Conservation (phyloP, 2,329 filamentous ascomycete genomes). For the Calonectria crousiana region DNA sequence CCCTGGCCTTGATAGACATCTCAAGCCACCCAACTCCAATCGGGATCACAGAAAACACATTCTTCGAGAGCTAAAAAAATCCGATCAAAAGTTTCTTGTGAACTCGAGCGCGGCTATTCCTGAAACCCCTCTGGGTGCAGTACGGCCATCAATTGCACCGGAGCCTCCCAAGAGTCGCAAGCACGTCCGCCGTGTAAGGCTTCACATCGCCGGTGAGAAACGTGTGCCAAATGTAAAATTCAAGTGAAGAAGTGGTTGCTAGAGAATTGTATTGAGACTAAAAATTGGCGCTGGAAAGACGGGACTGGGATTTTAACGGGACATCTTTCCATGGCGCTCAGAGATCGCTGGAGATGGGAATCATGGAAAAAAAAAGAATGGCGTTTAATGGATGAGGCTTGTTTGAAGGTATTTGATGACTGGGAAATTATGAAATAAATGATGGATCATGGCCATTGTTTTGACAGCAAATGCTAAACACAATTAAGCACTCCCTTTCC, state of each 20-base stretch:
- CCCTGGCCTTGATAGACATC: constrained; percentile 38
- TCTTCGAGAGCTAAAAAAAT: constrained; percentile 44
- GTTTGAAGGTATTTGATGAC: not conserved
- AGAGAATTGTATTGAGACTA: not conserved
- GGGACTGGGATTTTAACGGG: not conserved
- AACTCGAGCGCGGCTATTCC: constrained; percentile 24
- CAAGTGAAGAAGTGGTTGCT: not conserved
- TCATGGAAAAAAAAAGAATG: not conserved
- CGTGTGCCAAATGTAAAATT: not conserved
- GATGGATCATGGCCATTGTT: not conserved
- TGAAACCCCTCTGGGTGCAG: constrained; percentile 8
- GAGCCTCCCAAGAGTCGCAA: not conserved
- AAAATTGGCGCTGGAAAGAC: not conserved
- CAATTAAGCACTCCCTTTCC: too few species aligned
- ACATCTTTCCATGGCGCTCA: not conserved
- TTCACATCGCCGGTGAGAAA: not conserved
- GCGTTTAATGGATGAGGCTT: not conserved
- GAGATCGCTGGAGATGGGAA: too few species aligned
- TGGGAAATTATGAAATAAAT: not conserved
- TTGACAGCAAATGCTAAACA: not conserved
- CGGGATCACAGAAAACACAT: constrained; percentile 39
- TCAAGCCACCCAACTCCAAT: constrained; percentile 26
- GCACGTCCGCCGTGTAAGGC: not conserved
- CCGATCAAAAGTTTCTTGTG: constrained; percentile 45
- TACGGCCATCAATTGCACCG: not conserved